Evolutionary conservation across 306 rosid genomes (phyloP), one percentile per base, ranked within the genome.

Genomic region (Lithocarpus polystachyus): DNA sequence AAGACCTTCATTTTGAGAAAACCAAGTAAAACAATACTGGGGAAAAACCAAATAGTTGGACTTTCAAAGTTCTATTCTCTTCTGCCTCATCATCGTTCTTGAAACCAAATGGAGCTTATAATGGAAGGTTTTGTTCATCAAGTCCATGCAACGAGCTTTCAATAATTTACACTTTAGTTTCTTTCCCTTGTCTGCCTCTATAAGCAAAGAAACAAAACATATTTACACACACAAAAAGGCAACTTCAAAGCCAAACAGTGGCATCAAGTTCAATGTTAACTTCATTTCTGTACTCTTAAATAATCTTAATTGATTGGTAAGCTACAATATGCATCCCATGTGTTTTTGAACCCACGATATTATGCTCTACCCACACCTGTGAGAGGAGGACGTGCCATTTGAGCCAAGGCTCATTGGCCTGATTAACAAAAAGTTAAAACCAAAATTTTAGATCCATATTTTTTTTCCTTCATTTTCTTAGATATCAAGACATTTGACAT

Each of bases 21-120:
- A 26, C 55, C 4, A 26, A 43, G 55, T 17, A 20, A 33, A n/a
- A 72, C 72, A 53, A 26, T 40, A 62, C 31, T 55, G 22, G 19
- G 23, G 20, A 29, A 29, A 84, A 84, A 54, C 64, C 73, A 40
- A 35, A 68, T 45, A 74, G 68, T 69, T 43, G 70, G 70, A 81
- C 73, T 7, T 71, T 26, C 40, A 64, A 64, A 17, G 37, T 64
- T 28, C 37, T 15, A 64, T 64, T 64, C 43, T 59, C 24, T 48
- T 59, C 65, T 23, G 13, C 17, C 23, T 23, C 31, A 22, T 28
- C 70, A 64, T 29, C 31, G 29, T 14, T 64, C 70, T 31, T 2
- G 0, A 20, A 29, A 64, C 9, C 68, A 24, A 61, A 26, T 12
- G 68, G 19, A 26, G 37, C 68, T 23, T 26, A 61, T 4, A 61